phyloP scores from a whole-genome alignment of 2,329 filamentous ascomycete species.

The Anisogramma anomala region DNA sequence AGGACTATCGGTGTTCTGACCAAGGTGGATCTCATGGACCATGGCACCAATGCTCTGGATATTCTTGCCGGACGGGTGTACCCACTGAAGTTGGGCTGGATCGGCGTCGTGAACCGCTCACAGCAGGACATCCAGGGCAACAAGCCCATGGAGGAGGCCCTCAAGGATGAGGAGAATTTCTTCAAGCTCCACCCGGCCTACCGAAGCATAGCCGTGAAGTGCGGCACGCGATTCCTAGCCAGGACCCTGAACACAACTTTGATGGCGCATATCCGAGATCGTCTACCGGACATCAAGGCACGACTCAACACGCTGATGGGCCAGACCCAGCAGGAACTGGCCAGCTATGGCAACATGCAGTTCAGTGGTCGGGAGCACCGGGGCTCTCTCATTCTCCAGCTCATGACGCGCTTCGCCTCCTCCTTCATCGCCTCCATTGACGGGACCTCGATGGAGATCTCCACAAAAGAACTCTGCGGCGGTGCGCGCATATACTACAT shows the following conservation, averaged over 20 bases:
- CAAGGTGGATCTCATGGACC: slow-evolving; percentile 98
- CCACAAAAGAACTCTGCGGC: slow-evolving; percentile 92
- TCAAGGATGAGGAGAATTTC: slow-evolving; percentile 84
- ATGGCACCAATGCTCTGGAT: slow-evolving; percentile 95
- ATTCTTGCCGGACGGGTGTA: slow-evolving; percentile 95
- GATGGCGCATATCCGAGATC: slow-evolving; percentile 92
- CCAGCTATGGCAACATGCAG: slow-evolving; percentile 94
- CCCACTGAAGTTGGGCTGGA: slow-evolving; percentile 91
- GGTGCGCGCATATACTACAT: slow-evolving; percentile 97
- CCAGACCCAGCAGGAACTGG: slow-evolving; percentile 97
- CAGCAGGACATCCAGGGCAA: slow-evolving; percentile 96
- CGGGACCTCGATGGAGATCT: slow-evolving; percentile 96
- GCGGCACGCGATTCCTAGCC: slow-evolving; percentile 86
- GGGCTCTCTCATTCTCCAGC: slow-evolving; percentile 84
- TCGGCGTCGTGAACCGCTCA: slow-evolving; percentile 93
- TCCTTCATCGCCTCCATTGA: slow-evolving; percentile 98
- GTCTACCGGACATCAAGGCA: slow-evolving; percentile 94
- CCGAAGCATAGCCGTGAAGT: slow-evolving; percentile 85
- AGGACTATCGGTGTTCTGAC: slow-evolving; percentile 96
- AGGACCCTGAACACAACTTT: slow-evolving; percentile 91
- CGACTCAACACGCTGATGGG: slow-evolving; percentile 97
- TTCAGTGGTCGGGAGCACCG: slow-evolving; percentile 96
- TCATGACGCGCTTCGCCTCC: slow-evolving; percentile 96
- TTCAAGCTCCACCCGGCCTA: slow-evolving; percentile 97
- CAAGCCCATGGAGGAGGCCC: slow-evolving; percentile 85